phyloP scores from a whole-genome alignment of 73 alveolate genomes.

The Diophrys sp. region DNA sequence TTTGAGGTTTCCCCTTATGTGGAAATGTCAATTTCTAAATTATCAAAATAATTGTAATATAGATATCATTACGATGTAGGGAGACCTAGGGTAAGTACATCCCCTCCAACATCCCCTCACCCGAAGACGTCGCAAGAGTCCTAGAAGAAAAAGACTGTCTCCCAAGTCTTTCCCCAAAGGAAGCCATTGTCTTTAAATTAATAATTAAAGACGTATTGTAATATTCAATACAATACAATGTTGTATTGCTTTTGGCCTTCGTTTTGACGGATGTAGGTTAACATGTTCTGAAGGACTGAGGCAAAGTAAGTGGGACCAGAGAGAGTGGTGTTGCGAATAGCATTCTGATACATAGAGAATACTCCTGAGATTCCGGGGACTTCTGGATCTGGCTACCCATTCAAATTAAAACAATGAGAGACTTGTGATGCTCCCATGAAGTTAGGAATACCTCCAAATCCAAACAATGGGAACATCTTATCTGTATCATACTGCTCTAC shows the following conservation, averaged over 20 bases:
- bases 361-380: conserved; percentile 79
- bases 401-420: conserved; percentile 85
- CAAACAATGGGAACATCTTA: conserved; percentile 24
- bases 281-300: conserved; percentile 46
- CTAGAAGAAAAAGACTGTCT: too few relatives aligned
- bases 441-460: conserved; percentile 45
- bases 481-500: conserved; percentile 41
- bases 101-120: too few relatives aligned
- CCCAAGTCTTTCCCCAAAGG: too few relatives aligned
- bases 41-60: too few relatives aligned
- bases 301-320: conserved; percentile 91
- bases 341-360: conserved; percentile 57
- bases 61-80: too few relatives aligned
- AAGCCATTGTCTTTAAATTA: too few relatives aligned
- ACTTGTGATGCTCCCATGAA: conserved; percentile 1
- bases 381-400: conserved; percentile 74
- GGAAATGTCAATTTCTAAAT: too few relatives aligned
- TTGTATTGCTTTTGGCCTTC: conserved; percentile 34
- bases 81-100: too few relatives aligned
- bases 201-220: too few relatives aligned
- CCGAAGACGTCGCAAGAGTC: too few relatives aligned
- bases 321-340: conserved; percentile 57
- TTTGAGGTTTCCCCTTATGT: background rate
- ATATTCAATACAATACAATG: conserved; percentile 63
- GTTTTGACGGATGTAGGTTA: background rate